Evolutionary conservation across 2,329 filamentous ascomycete species (phyloP).

Genomic region (Xylaria sp.): DNA sequence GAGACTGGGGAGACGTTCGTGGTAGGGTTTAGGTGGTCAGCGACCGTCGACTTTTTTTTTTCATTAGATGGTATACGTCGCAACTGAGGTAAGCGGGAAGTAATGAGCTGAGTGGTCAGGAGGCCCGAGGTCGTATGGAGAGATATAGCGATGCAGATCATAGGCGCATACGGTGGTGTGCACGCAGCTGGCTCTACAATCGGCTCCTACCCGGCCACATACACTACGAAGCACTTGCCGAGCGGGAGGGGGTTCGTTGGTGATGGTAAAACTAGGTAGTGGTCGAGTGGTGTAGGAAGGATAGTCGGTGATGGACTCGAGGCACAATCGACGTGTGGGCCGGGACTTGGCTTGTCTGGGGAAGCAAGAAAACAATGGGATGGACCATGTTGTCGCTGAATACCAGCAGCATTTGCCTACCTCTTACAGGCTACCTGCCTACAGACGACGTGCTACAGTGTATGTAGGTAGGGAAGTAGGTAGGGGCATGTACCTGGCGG

Average conservation of each 20-base stretch:
- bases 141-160: conserved; percentile 21
- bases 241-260: conserved; percentile 6
- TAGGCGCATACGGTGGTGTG: conserved; percentile 16
- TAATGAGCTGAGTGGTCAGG: conserved; percentile 17
- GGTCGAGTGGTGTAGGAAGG: neutral
- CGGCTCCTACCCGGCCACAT: neutral
- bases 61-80: neutral
- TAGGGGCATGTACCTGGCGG: neutral
- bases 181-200: conserved; percentile 9
- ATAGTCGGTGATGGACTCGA: conserved; percentile 18
- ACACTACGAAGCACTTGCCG: neutral
- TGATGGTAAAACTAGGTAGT: neutral
- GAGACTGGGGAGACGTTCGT: conserved; percentile 9
- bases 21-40: conserved; percentile 9
- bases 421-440: neutral
- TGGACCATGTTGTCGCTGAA: conserved; percentile 11
- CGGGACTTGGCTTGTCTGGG: conserved; percentile 23
- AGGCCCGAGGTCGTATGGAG: conserved; percentile 15
- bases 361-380: conserved; percentile 17
- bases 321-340: conserved; percentile 19
- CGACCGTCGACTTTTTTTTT: conserved; percentile 1
- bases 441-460: neutral
- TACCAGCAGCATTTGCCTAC: neutral
- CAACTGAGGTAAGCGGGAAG: conserved; percentile 24
- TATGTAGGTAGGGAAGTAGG: neutral